Evolutionary conservation across 2,329 filamentous ascomycete species (phyloP), one percentile per base, ranked within the genome.

Genomic region (Fragosphaeria purpurea): DNA sequence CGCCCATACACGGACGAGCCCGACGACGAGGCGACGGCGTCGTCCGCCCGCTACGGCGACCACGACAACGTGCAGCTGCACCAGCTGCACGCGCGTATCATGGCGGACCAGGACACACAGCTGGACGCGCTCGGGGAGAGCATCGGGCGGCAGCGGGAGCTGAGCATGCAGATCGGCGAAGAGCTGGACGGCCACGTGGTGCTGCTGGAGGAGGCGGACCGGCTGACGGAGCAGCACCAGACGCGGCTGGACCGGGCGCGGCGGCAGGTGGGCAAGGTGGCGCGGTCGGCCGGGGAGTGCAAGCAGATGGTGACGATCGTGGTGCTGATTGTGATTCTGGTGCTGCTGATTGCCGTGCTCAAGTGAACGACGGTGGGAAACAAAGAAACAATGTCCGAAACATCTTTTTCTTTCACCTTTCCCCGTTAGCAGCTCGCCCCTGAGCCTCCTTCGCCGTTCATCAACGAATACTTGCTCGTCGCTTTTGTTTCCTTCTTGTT

Each of bases 91-190:
- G 72, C 76, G 50, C 81, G 82, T 55, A 82, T 95, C 32, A 73
- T 98, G 39, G 76, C 77, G n/a, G 83, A 96, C 55, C 93, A 98
- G 68, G 93, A 98, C 63, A 85, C 87, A 57, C 89, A 95, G 65
- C 76, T 98, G n/a, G 91, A 97, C 65, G 75, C 78, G 8, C 72
- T 98, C 4, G 88, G 90, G n/a, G 80, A 82, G 61, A 88, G 82
- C 52, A 96, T 98, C 58, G 79, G 86, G 4, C 80, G 93, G 40
- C 93, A 97, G 71, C 77, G 94, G 46, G 88, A 97, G 70, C 74
- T 98, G 55, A 90, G 85, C 63, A 94, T 96, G 71, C 88, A 93
- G 70, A 97, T 98, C 61, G 91, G 93, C 34, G 87, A 96, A 65
- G 93, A 98, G 73, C 75, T 98, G 38, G 93, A 97, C 60, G 85